phyloP scores from a whole-genome alignment of 345 rosid genomes.

The Pseudoturritis turrita region DNA sequence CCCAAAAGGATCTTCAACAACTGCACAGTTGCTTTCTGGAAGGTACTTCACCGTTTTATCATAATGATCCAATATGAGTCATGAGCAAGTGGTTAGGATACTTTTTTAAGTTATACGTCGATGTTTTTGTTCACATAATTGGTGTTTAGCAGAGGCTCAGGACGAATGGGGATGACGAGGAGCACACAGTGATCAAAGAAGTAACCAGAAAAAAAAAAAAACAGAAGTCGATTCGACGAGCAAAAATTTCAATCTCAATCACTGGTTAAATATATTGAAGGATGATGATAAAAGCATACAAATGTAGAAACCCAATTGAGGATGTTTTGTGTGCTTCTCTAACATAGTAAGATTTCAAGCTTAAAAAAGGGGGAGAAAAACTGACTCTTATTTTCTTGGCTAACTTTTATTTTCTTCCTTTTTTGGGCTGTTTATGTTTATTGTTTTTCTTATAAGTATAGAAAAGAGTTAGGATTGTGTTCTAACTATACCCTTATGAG shows the following conservation, averaged over 20 bases:
- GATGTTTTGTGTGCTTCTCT: constrained; percentile 23
- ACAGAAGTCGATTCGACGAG: constrained; percentile 11
- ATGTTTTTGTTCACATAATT: background rate
- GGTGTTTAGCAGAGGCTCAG: constrained; percentile 26
- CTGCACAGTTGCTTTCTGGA: constrained; percentile 75
- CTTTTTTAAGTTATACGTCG: background rate
- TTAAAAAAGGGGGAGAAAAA: background rate
- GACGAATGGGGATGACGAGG: constrained; percentile 28
- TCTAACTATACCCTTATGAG: background rate
- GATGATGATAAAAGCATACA: constrained; percentile 14
- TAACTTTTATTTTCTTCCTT: background rate
- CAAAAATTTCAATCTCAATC: background rate
- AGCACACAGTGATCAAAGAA: constrained; percentile 27
- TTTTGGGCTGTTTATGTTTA: constrained; percentile 3
- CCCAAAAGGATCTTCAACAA: constrained; percentile 58
- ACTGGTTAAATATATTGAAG: constrained; percentile 4
- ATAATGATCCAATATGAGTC: background rate
- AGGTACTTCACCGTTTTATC: constrained; percentile 40
- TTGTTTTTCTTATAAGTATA: background rate
- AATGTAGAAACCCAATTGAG: constrained; percentile 15
- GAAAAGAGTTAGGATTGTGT: constrained; percentile 13
- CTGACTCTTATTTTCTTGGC: background rate
- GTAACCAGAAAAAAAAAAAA: background rate
- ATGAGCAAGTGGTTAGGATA: background rate
- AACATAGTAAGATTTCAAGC: constrained; percentile 20